Evolutionary conservation across 2,329 filamentous ascomycete species (phyloP).

Genomic region (Thielaviopsis musarum): DNA sequence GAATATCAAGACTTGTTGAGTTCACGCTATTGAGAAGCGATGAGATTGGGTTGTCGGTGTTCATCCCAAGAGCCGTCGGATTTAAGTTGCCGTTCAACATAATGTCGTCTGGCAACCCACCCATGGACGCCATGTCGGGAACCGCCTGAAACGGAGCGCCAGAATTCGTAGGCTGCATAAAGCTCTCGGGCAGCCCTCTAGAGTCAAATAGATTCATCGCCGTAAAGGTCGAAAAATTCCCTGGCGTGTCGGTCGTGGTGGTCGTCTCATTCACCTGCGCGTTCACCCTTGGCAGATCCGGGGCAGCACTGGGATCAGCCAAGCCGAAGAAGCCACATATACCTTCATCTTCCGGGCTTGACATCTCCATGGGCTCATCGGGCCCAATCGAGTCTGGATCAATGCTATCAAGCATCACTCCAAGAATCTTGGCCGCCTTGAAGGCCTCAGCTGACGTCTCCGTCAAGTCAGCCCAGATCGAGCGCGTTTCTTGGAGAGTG

Average conservation of each 20-base stretch:
- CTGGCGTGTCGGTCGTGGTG: no score
- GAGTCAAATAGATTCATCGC: background rate
- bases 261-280: background rate
- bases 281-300: background rate
- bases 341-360: background rate
- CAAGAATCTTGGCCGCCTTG: constrained; percentile 69
- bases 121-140: background rate
- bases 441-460: constrained; percentile 76
- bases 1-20: constrained; percentile 12
- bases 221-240: background rate
- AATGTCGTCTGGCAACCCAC: background rate
- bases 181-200: background rate
- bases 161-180: background rate
- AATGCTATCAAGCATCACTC: constrained; percentile 70
- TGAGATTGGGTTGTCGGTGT: background rate
- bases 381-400: background rate
- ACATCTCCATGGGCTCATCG: background rate
- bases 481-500: constrained; percentile 52
- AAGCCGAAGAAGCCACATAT: background rate
- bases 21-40: background rate
- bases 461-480: constrained; percentile 65
- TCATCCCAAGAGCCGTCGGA: background rate
- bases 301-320: background rate
- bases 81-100: background rate
- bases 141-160: background rate